phyloP scores from a whole-genome alignment of 2,329 filamentous ascomycete species.

The Apiospora rasikravindrae region DNA sequence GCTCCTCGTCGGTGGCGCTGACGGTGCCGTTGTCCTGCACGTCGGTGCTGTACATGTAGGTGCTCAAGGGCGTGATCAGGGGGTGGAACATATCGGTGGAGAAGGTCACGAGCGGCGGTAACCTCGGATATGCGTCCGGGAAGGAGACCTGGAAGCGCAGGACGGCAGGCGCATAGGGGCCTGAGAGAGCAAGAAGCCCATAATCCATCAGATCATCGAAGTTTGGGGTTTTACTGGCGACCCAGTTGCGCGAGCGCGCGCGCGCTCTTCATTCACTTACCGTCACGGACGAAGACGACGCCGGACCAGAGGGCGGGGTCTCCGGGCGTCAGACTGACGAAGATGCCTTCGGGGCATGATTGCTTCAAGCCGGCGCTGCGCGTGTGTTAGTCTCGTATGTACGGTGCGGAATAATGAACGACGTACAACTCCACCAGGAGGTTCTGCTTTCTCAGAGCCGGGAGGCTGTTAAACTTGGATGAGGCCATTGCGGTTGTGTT shows the following conservation, averaged over 20 bases:
- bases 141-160: conserved; percentile 92
- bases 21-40: conserved; percentile 77
- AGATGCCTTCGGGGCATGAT: conserved; percentile 84
- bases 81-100: conserved; percentile 94
- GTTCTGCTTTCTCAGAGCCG: conserved; percentile 73
- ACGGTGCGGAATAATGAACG: too few species aligned
- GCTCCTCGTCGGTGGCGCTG: conserved; percentile 82
- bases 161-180: conserved; percentile 86
- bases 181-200: too few species aligned
- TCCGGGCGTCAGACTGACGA: conserved; percentile 81
- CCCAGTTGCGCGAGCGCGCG: neutral
- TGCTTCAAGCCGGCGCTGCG: conserved; percentile 79
- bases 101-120: conserved; percentile 87
- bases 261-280: conserved; percentile 50
- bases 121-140: conserved; percentile 75
- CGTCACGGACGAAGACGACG: conserved; percentile 89
- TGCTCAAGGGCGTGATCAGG: conserved; percentile 89
- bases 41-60: conserved; percentile 87
- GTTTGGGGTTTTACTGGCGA: too few species aligned
- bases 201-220: neutral
- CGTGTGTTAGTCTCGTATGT: conserved; percentile 29
- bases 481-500: conserved; percentile 46
- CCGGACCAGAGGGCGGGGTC: conserved; percentile 86
- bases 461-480: conserved; percentile 51
- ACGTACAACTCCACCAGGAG: conserved; percentile 82